Base-by-base conservation (phyloP, 352 stramenopile species). In the Phytophthora chlamydospora region DNA sequence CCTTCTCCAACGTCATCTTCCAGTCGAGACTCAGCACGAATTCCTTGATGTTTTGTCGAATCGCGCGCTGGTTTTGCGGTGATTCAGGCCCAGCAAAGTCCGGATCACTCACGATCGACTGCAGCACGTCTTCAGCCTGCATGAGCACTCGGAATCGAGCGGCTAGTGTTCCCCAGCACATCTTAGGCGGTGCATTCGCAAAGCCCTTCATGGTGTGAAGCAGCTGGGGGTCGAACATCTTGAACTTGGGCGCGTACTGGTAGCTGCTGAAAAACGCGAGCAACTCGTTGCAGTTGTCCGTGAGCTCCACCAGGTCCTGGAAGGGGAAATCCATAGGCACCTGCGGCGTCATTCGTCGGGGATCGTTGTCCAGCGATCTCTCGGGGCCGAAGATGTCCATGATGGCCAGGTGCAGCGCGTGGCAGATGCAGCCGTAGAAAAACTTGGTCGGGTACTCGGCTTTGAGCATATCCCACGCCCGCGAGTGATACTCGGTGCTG, bases 401-500 rank as follows among this genome's bases (percentile, higher is more conserved):
- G 54, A 94, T 90, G 24, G 77, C 80, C 36, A 94, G 52, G 41
- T 94, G 83, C 2, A 94, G 72, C 24, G 85, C 85, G 46, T 94
- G 81, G 14, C 79, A 89, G 63, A 91, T 91, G 52, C 85, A 94
- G 6, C 85, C 85, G 40, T 94, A 94, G 58, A 94, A 94, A 48
- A 94, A 94, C 65, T 92, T 94, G 47, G 85, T 92, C 41, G 85
- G 85, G 53, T 87, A 92, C 60, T 94, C 83, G 2, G 71, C 75
- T 58, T 94, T 94, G 34, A 94, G 79, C 75, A 92, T 84, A 66
- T 92, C 81, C 85, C 85, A 94, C 4, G 85, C 83, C 35, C 78
- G 73, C 11, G 80, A 85, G 39, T 94, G 80, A 59, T 81, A 86
- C 63, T 89, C 76, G 0, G 81, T 94, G 58, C 76, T 90, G 6